These are phyloP conservation scores for Aspergillus sp. DNA, from an alignment of 2,329 filamentous ascomycete species.

Conservation along the genomic window DNA sequence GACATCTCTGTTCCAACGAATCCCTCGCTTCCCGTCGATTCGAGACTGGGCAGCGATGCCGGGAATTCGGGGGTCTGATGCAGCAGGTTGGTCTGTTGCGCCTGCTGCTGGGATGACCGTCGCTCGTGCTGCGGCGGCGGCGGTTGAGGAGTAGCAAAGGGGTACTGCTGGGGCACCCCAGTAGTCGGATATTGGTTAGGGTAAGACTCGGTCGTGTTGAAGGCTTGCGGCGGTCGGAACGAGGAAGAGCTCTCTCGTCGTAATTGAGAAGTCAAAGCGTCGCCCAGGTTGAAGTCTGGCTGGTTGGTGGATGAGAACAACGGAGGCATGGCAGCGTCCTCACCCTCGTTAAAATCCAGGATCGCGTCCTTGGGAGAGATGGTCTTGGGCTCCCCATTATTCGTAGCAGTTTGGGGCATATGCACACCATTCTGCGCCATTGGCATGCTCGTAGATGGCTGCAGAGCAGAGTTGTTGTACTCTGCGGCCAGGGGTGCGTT, in stretches of 20 bases:
- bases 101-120: constrained; percentile 16
- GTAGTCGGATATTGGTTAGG: constrained; percentile 34
- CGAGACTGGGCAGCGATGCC: constrained; percentile 52
- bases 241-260: constrained; percentile 29
- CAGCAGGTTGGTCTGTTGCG: constrained; percentile 24
- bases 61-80: constrained; percentile 50
- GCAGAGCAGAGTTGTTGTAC: constrained; percentile 29
- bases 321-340: constrained; percentile 56
- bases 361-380: constrained; percentile 92
- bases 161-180: constrained; percentile 46
- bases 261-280: constrained; percentile 22
- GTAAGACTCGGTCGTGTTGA: constrained; percentile 37
- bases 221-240: constrained; percentile 28
- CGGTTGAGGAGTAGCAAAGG: constrained; percentile 24
- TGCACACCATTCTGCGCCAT: constrained; percentile 24
- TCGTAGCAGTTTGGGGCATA: constrained; percentile 21
- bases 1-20: constrained; percentile 25
- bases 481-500: constrained; percentile 54
- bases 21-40: constrained; percentile 51
- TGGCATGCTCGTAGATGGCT: constrained; percentile 30
- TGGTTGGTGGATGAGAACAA: constrained; percentile 59
- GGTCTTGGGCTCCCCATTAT: constrained; percentile 55
- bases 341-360: constrained; percentile 70
- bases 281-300: constrained; percentile 43
- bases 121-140: constrained; percentile 19